Evolutionary conservation across 1,284 basidiomycete species (phyloP), one percentile per base, ranked within the genome.

Genomic region (Tilletia setariae): DNA sequence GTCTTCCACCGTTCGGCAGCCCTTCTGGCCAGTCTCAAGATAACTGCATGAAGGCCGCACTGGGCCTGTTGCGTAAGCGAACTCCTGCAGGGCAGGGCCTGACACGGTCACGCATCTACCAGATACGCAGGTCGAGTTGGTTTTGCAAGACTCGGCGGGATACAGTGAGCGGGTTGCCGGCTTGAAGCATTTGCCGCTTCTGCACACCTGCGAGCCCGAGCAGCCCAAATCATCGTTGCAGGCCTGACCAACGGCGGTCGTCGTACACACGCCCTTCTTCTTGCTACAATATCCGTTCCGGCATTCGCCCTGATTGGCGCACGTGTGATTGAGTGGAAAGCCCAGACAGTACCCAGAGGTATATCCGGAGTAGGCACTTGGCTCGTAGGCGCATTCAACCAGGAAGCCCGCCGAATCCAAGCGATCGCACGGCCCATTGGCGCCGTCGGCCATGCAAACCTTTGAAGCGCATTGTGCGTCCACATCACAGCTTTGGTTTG

Each of bases 201-300:
- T 25, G 23, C 72, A 74, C 67, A 71, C 66, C 19, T 62, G 59
- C 21, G 49, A 23, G 19, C n/a, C 42, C n/a, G 13, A 47, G 65
- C 73, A 74, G 66, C 71, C 69, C 0, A 47, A 21, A 13, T 74
- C 73, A 15, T 67, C 65, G 63, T 64, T 63, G 67, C 66, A 68
- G 28, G 51, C 53, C 19, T 68, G 71, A 1, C 40, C 47, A 19
- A 65, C 66, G 25, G 23, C 23, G 53, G 56, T 35, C 28, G 69
- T 65, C 11, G 71, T 65, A 67, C 73, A 74, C 67, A 63, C 69
- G 68, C 68, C 68, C 25, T 28, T 7, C 25, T 28, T 7, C 44
- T 61, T 40, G 35, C 11, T 51, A 47, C 73, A 74, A 4, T 23
- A 46, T 35, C 70, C 70, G 16, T 69, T 63, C 28, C 49, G 65